Base-by-base conservation (phyloP, 2,329 filamentous ascomycete genomes). In the Hypoxylon sp. region DNA sequence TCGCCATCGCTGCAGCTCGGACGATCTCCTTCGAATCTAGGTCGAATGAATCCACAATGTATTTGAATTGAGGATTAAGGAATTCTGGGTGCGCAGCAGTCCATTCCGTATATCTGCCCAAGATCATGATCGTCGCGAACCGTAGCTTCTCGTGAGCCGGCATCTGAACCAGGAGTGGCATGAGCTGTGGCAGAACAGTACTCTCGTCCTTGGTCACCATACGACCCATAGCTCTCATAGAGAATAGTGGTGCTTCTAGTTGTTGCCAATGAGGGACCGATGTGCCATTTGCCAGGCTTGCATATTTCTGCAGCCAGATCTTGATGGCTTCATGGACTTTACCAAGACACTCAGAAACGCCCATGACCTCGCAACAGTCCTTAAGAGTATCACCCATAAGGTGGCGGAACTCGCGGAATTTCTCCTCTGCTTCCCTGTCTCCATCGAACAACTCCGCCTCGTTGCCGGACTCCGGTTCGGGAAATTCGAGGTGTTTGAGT, bases 351-450 rank as follows among this genome's bases (percentile, higher is more conserved):
- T 96, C 90, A 1, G 90, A 88, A 7, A 96, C 90, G 7, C 93
- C 93, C 76, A 99, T 91, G 29, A 99, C 93, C 68, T 97, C 90
- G 71, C 94, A 99, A 45, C 90, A 90, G 67, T 99, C 94, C 73
- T 99, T 99, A 38, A 99, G 81, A 0, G 96, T 95, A 68, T 99
- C 95, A 25, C 94, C 94, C 91, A 99, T 97, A 43, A 91, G 86
- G 69, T 99, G 94, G 60, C 94, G 83, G 77, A 97, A 99, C 66
- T 96, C 91, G 36, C 94, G 86, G 75, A 99, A 99, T 70, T 94
- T 96, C 65, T 99, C 94, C 71, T 99, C 94, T 54, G 91, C 87
- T 69, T 97, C 94, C 29, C 93, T 86, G 69, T 99, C 94, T 43
- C 94, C 94, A 55, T 96, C 93, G 67, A 99, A 99, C 0, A 97